phyloP scores from a whole-genome alignment of 257 asterid species.

The Solanum chmielewskii region DNA sequence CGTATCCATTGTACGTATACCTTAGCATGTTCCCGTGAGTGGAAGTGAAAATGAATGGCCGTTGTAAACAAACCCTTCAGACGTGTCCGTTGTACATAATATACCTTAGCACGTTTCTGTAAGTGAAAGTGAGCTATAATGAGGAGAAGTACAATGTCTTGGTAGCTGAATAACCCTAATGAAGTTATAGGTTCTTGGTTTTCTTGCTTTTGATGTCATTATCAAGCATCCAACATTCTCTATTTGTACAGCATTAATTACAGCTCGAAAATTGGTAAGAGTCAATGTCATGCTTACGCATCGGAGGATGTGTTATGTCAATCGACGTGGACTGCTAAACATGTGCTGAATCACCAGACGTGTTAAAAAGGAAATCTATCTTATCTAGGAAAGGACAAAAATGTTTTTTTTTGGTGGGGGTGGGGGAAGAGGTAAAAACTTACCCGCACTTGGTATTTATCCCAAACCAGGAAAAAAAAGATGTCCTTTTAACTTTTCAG shows the following conservation, averaged over 20 bases:
- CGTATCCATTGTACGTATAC: background rate
- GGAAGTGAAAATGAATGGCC: background rate
- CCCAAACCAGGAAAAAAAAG: background rate
- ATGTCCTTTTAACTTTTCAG: background rate
- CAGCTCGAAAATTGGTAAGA: background rate
- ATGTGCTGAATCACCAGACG: background rate
- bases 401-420: background rate
- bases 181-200: background rate
- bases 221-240: background rate
- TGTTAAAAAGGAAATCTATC: background rate
- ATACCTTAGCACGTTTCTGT: background rate
- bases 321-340: background rate
- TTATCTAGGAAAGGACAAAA: background rate
- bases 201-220: background rate
- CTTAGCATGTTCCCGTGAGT: background rate
- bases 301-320: background rate
- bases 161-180: background rate
- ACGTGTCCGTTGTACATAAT: background rate
- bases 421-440: background rate
- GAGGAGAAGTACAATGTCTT: background rate
- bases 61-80: background rate
- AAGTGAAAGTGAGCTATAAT: background rate
- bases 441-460: background rate
- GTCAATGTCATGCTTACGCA: background rate
- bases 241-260: background rate